These are phyloP conservation scores for Gastrodia elata DNA, from an alignment of 106 monocot species.

Conservation along the genomic window DNA sequence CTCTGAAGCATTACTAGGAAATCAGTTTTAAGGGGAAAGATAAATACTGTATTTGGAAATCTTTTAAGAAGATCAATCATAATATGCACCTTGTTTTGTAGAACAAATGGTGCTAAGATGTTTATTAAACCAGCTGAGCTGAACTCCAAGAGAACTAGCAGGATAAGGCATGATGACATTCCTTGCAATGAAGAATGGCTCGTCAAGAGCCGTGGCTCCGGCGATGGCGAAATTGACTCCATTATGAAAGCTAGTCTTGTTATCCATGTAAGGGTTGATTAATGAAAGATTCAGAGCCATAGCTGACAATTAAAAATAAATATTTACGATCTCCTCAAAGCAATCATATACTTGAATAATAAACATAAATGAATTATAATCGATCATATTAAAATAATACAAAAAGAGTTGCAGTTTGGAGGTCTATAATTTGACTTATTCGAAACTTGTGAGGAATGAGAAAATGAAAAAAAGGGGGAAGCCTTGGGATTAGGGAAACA, in stretches of 20 bases:
- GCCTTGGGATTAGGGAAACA: too few relatives aligned
- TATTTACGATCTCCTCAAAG: too few relatives aligned
- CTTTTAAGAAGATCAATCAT: neutral
- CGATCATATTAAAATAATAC: too few relatives aligned
- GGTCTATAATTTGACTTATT: too few relatives aligned
- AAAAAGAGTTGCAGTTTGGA: too few relatives aligned
- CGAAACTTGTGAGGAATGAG: too few relatives aligned
- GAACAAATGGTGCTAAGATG: constrained; percentile 10
- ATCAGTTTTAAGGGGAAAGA: neutral
- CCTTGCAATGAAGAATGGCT: constrained; percentile 14
- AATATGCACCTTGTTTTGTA: constrained; percentile 3
- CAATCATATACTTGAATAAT: too few relatives aligned
- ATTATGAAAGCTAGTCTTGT: constrained; percentile 18
- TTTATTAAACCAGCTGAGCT: constrained; percentile 7
- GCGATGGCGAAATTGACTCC: constrained; percentile 63
- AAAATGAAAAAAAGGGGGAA: too few relatives aligned
- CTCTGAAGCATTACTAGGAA: neutral
- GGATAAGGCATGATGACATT: constrained; percentile 11
- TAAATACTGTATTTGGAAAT: neutral
- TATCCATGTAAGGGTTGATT: constrained; percentile 36
- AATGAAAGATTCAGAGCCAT: constrained; percentile 22
- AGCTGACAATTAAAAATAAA: constrained; percentile 17
- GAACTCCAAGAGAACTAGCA: constrained; percentile 7
- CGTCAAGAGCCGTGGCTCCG: constrained; percentile 44
- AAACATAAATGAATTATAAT: too few relatives aligned